These are phyloP conservation scores for Candida adriatica DNA, from an alignment of 805 yeast species.

Conservation along the genomic window DNA sequence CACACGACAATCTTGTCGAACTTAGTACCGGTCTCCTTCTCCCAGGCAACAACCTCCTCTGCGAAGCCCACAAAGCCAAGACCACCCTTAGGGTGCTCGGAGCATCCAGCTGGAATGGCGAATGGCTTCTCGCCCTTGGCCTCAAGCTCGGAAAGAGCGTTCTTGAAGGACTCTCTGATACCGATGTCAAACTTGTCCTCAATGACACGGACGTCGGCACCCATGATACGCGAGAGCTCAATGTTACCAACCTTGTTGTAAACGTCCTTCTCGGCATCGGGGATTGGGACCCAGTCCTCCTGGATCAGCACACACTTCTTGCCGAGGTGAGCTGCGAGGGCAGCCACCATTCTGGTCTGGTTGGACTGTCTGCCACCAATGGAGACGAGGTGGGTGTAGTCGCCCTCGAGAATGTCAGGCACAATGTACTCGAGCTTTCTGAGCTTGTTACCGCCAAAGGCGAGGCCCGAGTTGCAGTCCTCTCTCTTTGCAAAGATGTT, in stretches of 20 bases:
- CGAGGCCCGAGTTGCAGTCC: conserved; percentile 15
- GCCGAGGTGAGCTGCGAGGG: conserved; percentile 14
- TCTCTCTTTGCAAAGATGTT: conserved; percentile 16
- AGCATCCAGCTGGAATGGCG: conserved; percentile 15
- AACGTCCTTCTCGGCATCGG: conserved; percentile 15
- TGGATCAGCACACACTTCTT: conserved; percentile 16
- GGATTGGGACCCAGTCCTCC: conserved; percentile 17
- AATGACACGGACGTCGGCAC: conserved; percentile 16
- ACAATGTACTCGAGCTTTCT: conserved; percentile 16
- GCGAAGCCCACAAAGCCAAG: conserved; percentile 14
- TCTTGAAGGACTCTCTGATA: conserved; percentile 14
- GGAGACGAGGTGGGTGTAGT: conserved; percentile 15
- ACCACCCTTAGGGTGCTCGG: conserved; percentile 16
- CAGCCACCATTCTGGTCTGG: conserved; percentile 17
- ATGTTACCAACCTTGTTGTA: conserved; percentile 16
- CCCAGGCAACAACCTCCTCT: conserved; percentile 11
- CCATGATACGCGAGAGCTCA: conserved; percentile 15
- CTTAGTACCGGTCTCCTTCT: conserved; percentile 8
- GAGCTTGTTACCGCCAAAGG: conserved; percentile 17
- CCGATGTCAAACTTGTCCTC: conserved; percentile 15
- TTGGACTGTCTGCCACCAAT: conserved; percentile 15
- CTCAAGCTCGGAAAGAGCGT: conserved; percentile 11
- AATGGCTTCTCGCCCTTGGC: conserved; percentile 11
- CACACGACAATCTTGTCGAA: conserved; percentile 16
- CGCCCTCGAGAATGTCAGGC: conserved; percentile 14